phyloP scores from a whole-genome alignment of 2,329 filamentous ascomycete genomes.

The Amauroascus niger region DNA sequence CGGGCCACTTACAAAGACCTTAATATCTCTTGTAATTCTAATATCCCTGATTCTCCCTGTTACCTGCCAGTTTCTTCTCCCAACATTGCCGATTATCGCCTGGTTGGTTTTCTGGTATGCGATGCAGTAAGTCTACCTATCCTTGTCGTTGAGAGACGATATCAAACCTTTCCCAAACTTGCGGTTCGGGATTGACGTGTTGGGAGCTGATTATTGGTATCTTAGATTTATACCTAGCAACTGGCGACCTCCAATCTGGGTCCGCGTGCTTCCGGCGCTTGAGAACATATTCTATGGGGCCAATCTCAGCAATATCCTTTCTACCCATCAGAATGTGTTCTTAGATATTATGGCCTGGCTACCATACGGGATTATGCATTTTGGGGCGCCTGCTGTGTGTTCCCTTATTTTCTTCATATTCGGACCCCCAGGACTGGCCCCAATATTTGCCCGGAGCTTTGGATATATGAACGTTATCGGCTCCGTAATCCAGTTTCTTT shows the following conservation, averaged over 20 bases:
- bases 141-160: background rate
- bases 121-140: slow-evolving; percentile 61
- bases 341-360: slow-evolving; percentile 87
- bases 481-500: slow-evolving; percentile 77
- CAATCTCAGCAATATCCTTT: slow-evolving; percentile 91
- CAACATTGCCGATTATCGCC: slow-evolving; percentile 71
- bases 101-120: slow-evolving; percentile 90
- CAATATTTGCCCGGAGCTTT: slow-evolving; percentile 76
- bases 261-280: slow-evolving; percentile 82
- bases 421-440: slow-evolving; percentile 71
- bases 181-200: background rate
- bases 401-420: slow-evolving; percentile 77
- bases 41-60: slow-evolving; percentile 68
- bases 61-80: slow-evolving; percentile 83
- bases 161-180: background rate
- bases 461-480: slow-evolving; percentile 87
- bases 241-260: slow-evolving; percentile 88
- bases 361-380: slow-evolving; percentile 85
- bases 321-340: slow-evolving; percentile 71
- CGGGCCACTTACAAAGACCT: slow-evolving; percentile 67
- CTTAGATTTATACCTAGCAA: slow-evolving; percentile 76
- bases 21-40: slow-evolving; percentile 57
- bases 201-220: background rate
- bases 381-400: slow-evolving; percentile 72
- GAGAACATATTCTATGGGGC: slow-evolving; percentile 96